Conservation (phyloP, 768 basidiomycete species). For the Dioszegia aurantiaca region DNA sequence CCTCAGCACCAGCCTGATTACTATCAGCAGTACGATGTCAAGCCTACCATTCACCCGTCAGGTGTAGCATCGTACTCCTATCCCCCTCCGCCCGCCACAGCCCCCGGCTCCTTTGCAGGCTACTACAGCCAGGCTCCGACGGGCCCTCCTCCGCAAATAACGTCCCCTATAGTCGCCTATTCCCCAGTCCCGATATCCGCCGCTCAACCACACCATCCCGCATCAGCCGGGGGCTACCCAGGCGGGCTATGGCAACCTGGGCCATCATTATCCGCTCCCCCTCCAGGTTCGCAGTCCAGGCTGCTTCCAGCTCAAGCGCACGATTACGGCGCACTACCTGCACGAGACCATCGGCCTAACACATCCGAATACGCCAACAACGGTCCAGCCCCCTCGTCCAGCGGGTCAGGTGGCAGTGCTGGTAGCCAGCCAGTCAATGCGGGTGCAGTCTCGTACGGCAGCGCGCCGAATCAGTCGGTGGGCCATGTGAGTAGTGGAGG, state of each 20-base stretch:
- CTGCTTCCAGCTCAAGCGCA: neutral
- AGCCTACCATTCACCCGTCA: slow-evolving; percentile 8
- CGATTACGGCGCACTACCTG: neutral
- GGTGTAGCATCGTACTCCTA: slow-evolving; percentile 14
- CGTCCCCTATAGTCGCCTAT: slow-evolving; percentile 6
- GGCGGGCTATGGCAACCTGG: neutral
- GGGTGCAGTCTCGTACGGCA: neutral
- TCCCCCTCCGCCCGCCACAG: slow-evolving; percentile 27
- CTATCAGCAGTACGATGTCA: slow-evolving; percentile 19
- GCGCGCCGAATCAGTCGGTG: neutral
- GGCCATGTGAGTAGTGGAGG: no score
- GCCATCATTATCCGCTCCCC: neutral
- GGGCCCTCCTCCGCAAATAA: neutral
- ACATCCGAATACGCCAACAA: neutral
- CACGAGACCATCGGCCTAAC: neutral
- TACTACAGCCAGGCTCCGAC: slow-evolving; percentile 10
- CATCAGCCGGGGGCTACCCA: neutral
- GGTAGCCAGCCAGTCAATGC: no score
- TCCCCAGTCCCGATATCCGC: neutral
- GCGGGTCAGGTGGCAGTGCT: neutral
- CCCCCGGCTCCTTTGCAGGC: slow-evolving; percentile 19
- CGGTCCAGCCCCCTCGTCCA: neutral
- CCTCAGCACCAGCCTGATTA: slow-evolving; percentile 13
- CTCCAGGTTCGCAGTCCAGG: slow-evolving; percentile 5
- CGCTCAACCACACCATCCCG: neutral